These are phyloP conservation scores for Phaeotremella skinneri DNA, from an alignment of 768 basidiomycete genomes.

Conservation along the genomic window DNA sequence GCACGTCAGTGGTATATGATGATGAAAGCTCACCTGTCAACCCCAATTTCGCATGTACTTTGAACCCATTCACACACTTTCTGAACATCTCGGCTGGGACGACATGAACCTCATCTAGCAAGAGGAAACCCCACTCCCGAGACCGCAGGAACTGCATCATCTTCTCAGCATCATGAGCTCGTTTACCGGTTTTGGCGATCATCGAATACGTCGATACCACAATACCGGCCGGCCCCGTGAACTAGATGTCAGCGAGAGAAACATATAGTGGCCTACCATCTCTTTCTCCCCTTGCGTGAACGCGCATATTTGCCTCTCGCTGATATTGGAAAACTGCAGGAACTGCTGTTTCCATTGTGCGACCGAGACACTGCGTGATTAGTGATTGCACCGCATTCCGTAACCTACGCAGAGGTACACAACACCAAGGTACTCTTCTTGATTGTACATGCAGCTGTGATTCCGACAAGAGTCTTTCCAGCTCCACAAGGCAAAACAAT, in stretches of 20 bases:
- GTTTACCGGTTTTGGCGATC: conserved; percentile 97
- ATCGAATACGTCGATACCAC: conserved; percentile 99
- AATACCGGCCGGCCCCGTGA: conserved; percentile 94
- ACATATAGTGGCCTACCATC: conserved; percentile 59
- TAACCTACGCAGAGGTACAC: conserved; percentile 90
- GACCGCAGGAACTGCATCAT: conserved; percentile 99
- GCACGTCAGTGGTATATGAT: conserved; percentile 13
- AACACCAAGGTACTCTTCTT: conserved; percentile 97
- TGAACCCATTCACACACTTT: conserved; percentile 94
- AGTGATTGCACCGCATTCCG: background rate
- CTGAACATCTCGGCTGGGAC: conserved; percentile 99
- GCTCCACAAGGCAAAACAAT: conserved; percentile 98
- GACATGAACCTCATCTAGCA: conserved; percentile 97
- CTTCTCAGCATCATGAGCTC: conserved; percentile 98
- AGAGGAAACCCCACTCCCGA: conserved; percentile 98
- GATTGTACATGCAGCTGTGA: conserved; percentile 98
- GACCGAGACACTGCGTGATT: conserved; percentile 59
- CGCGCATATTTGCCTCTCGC: conserved; percentile 91
- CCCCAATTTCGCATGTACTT: conserved; percentile 97
- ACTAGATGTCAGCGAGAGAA: conserved; percentile 56
- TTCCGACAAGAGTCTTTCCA: conserved; percentile 98
- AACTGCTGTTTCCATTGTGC: conserved; percentile 99
- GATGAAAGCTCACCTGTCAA: conserved; percentile 68
- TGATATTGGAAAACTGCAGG: conserved; percentile 97
- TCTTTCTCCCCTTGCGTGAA: conserved; percentile 98